Conservation (phyloP, 805 yeast genomes). For the Yamadazyma takamatsuzukensis region DNA sequence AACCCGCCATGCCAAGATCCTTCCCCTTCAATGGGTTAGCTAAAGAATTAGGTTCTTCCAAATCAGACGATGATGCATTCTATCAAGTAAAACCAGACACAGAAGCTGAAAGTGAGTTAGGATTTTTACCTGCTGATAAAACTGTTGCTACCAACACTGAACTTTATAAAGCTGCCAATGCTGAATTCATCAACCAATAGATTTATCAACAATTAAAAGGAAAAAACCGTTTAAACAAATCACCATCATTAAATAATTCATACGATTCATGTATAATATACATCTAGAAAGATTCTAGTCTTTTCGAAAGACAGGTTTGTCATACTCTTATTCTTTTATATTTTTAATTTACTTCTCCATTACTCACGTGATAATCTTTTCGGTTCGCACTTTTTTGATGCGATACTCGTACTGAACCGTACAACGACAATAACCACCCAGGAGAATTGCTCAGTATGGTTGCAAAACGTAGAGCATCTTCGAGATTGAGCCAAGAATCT, state of each 20-base stretch:
- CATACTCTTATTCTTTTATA: no score
- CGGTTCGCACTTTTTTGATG: constrained; percentile 1
- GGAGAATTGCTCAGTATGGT: constrained; percentile 8
- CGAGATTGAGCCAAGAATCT: constrained; percentile 8
- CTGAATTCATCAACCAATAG: constrained; percentile 31
- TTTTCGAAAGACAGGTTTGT: no score
- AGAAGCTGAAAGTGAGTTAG: constrained; percentile 34
- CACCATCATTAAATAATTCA: constrained; percentile 1
- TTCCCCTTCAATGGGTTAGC: constrained; percentile 77
- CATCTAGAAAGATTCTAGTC: no score
- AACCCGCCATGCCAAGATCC: constrained; percentile 72
- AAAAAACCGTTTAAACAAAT: constrained; percentile 8
- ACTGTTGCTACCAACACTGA: constrained; percentile 25
- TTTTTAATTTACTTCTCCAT: no score
- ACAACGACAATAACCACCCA: no score
- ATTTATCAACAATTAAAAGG: constrained; percentile 7
- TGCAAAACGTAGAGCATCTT: constrained; percentile 10
- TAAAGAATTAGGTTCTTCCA: constrained; percentile 65
- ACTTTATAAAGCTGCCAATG: constrained; percentile 31
- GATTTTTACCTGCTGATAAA: constrained; percentile 30
- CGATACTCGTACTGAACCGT: no score
- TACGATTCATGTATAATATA: constrained; percentile 9
- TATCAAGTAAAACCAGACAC: constrained; percentile 40
- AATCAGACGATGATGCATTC: constrained; percentile 40
- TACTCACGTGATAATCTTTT: no score